Evolutionary conservation across 768 basidiomycete species (phyloP), one percentile per base, ranked within the genome.

Genomic region (Lepiota venenata): DNA sequence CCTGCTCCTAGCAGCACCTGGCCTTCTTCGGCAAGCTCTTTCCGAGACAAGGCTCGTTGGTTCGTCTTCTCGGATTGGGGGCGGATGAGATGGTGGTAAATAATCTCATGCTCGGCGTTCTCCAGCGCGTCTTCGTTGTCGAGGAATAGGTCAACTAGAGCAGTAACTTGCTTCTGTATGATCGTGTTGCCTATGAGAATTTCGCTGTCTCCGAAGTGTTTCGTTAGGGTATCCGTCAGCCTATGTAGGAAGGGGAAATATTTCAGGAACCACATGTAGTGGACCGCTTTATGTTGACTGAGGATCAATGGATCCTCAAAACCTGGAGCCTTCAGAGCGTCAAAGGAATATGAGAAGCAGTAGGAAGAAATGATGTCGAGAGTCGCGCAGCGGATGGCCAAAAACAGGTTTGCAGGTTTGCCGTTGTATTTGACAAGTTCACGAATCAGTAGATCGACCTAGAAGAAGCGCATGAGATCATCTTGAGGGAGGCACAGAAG

Each of bases 291-390:
- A 41, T 71, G 65, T 8, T 67, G 37, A 1, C 58, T 56, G 20
- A 61, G 8, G 10, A 66, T 53, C 44, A 66, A 29, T 11, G 61
- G 63, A 21, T 69, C 58, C 6, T 47, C 21, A 49, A 70, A 71
- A 12, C 56, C 56, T 0, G 67, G 63, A 15, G 55, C 53, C 9
- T 53, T 54, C 29, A 68, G 52, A 3, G 64, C 60, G 37, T 65
- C 57, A 43, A 63, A 66, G 9, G 60, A 63, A 20, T 59, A 59
- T 14, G 62, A 66, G 47, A 69, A 69, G 60, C 67, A 69, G 56
- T 69, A 70, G n/a, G 61, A 53, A 15, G 64, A 65, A 48, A 71
- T 65, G 22, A 71, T 56, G 16, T 72, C 69, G 32, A 69, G 57
- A 2, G 69, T 56, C 9, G 63, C 49, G 43, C 62, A 64, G 25